phyloP scores from a whole-genome alignment of 805 yeast species.

The Saturnispora besseyi region DNA sequence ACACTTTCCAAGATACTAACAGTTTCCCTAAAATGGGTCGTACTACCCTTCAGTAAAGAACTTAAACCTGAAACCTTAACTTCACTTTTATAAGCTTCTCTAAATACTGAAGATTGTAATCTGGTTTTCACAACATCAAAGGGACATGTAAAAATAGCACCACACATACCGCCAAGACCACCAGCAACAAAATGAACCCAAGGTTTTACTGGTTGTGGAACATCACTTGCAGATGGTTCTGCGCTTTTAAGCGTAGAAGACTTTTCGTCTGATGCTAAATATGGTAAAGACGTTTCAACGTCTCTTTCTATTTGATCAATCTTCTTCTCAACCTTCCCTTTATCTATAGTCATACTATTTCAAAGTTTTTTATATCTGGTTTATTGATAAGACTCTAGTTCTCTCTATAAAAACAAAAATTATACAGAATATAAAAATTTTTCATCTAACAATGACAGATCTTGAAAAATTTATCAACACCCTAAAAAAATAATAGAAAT shows the following conservation, averaged over 20 bases:
- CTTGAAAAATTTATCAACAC: too few relatives aligned
- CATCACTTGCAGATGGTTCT: conserved; percentile 22
- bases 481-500: too few relatives aligned
- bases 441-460: not conserved
- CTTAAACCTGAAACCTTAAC: conserved; percentile 24
- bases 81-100: conserved; percentile 38
- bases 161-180: conserved; percentile 96
- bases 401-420: not conserved
- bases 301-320: conserved; percentile 30
- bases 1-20: conserved; percentile 60
- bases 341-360: conserved; percentile 2
- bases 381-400: not conserved
- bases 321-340: conserved; percentile 7
- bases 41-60: conserved; percentile 26
- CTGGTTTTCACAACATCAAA: conserved; percentile 94
- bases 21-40: conserved; percentile 76
- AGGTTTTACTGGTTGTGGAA: conserved; percentile 29
- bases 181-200: conserved; percentile 88
- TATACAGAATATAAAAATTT: conserved; percentile 3
- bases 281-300: conserved; percentile 51
- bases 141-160: conserved; percentile 90
- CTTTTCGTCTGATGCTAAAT: conserved; percentile 64
- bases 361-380: not conserved
- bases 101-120: conserved; percentile 80
- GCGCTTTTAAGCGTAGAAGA: conserved; percentile 41